Base-by-base conservation (phyloP, 1,284 basidiomycete genomes). In the Cryptococcus sp. region DNA sequence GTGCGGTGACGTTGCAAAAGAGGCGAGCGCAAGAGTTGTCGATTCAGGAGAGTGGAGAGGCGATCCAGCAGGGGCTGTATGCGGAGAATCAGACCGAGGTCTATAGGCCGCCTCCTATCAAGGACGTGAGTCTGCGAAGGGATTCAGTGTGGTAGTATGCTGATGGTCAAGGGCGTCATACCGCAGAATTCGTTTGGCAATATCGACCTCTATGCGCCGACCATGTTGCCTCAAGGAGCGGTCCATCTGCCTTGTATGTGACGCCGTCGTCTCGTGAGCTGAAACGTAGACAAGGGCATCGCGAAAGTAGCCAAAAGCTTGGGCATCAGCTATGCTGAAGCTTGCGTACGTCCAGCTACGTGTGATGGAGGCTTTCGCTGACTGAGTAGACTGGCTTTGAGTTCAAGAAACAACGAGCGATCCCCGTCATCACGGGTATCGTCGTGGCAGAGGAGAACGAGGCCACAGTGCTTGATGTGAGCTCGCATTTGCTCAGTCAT, bases 101-200 rank as follows among this genome's bases (percentile, higher is more conserved):
- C 2, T 95, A 87, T 65, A 71, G 76, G 18, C 85, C 91, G 6
- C 80, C 82, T 23, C 87, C 93, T 2, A 82, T 98, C 32, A 71
- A 84, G 42, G 80, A 94, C 71, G 91, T 92, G 54, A 72, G 82
- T 75, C 9, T 32, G 21, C 22, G 5, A 18, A 11, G 22, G 22
- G 5, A 21, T 24, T 12, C 16, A n/a, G 33, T 11, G 24, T n/a
- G 14, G 3, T 10, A 3, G 5, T 2, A 11, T 37, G 45, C 43
- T 53, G 45, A 42, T 39, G n/a, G 2, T 4, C 19, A 60, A 97
- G 87, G 94, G 95, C 19, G 82, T 82, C 66, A 82, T 98, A 33
- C 92, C 92, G 4, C 93, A 87, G 72, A 99, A 99, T 62, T 82
- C 85, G 53, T 99, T 95, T 68, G 95, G 95, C 19, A 97, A 97